Conservation (phyloP, 345 rosid genomes). For the Clausena lansium region DNA sequence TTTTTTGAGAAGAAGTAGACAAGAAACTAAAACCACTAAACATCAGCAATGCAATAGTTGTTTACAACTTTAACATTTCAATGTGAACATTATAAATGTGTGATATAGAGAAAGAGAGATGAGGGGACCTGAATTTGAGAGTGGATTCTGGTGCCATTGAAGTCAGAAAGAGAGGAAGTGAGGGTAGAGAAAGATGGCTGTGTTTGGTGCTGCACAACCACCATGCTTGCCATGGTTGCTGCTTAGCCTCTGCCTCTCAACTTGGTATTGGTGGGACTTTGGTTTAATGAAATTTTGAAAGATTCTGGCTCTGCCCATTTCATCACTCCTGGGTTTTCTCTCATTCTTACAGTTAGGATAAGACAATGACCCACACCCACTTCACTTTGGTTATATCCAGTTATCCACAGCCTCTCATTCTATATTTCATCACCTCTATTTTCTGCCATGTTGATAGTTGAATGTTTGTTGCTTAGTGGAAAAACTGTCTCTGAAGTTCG, state of each 20-base stretch:
- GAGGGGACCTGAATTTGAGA: slow-evolving; percentile 56
- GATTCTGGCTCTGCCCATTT: not conserved
- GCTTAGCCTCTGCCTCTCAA: not conserved
- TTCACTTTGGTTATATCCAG: slow-evolving; percentile 26
- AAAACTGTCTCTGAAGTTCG: not conserved
- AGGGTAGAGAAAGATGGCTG: slow-evolving; percentile 69
- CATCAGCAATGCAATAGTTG: not conserved
- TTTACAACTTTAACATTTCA: not conserved
- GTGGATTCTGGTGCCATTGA: slow-evolving; percentile 78
- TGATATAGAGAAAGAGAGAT: not conserved
- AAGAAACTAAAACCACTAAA: not conserved
- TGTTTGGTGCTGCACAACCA: slow-evolving; percentile 61
- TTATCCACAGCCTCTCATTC: slow-evolving; percentile 45
- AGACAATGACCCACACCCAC: slow-evolving; percentile 36
- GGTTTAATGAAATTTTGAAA: slow-evolving; percentile 21
- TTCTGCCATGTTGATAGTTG: no score
- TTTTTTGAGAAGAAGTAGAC: no score
- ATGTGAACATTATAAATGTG: not conserved
- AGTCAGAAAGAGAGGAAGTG: slow-evolving; percentile 81
- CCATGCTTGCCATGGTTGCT: slow-evolving; percentile 62
- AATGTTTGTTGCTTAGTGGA: not conserved
- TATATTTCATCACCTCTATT: not conserved
- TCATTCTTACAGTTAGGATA: slow-evolving; percentile 31
- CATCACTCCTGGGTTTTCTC: slow-evolving; percentile 10
- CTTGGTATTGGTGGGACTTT: not conserved